Percentiles rank a stretch among this genome's conserved stretches.
Evolutionary conservation across 805 yeast species (phyloP).

Genomic region (Zygoascus ofunaensis): DNA sequence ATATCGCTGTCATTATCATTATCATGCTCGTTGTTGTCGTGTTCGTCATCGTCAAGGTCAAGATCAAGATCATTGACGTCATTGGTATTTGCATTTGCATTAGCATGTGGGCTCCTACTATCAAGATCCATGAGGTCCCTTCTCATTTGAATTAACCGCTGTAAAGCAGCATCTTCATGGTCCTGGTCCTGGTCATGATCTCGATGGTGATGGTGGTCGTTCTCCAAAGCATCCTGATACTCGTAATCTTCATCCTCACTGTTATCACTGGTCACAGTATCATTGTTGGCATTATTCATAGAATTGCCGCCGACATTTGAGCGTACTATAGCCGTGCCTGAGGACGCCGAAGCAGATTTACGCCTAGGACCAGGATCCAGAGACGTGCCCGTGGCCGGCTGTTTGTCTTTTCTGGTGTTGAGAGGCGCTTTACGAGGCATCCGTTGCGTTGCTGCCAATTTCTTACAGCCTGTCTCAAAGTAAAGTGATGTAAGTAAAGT

Average conservation of each 20-base stretch:
- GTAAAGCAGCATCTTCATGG: constrained; percentile 8
- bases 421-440: too few relatives aligned
- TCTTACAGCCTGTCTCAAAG: too few relatives aligned
- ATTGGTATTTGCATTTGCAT: constrained; percentile 10
- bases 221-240: background rate
- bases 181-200: constrained; percentile 4
- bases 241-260: background rate
- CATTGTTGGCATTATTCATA: background rate
- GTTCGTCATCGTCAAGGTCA: constrained; percentile 11
- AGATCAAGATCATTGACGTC: constrained; percentile 10
- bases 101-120: constrained; percentile 2
- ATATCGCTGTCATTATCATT: background rate
- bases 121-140: constrained; percentile 5
- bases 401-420: too few relatives aligned
- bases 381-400: too few relatives aligned
- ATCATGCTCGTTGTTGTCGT: constrained; percentile 9
- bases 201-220: background rate
- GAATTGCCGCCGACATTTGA: background rate
- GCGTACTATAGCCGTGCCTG: too few relatives aligned
- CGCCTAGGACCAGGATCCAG: too few relatives aligned
- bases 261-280: background rate
- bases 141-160: constrained; percentile 8
- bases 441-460: too few relatives aligned
- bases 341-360: too few relatives aligned
- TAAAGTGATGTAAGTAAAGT: too few relatives aligned